Evolutionary conservation across 208 protist species (phyloP), one percentile per base, ranked within the genome.

Genomic region (Acanthamoeba healyi): DNA sequence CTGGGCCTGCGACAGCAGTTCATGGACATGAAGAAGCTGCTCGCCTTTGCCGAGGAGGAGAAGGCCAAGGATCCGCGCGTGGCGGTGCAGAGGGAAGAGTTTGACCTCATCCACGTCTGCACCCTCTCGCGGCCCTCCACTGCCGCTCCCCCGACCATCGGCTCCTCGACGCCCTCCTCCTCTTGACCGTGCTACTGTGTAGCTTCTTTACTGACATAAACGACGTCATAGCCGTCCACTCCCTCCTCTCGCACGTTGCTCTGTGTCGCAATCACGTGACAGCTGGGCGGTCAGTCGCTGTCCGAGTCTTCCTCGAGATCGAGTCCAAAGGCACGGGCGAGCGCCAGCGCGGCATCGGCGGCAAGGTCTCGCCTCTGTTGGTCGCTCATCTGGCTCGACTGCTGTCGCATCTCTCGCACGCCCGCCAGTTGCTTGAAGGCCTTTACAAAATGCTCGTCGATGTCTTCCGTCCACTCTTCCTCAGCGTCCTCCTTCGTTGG

Each of bases 11-110:
- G 70, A 0, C 70, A 81, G 70, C 70, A 81, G 40, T 81, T 81
- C 70, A 81, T 81, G 34, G 70, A 81, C 70, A 81, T 81, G 70
- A 44, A 46, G 36, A 81, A 81, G 70, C 70, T 81, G 14, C 70
- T 81, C 24, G 70, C 70, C 70, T 81, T 81, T 46, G 70, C 70
- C 70, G 70, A 81, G 40, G 17, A 81, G 70, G 70, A 40, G 70
- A 81, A 81, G 70, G 70, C 70, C 40, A 49, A 81, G 40, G 70
- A 81, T 26, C 34, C 70, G 70, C 70, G 70, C 17, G 70, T 81
- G 38, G 70, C 70, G 3, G 70, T 81, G 38, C 70, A 81, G 22
- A 24, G 49, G 70, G 70, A 81, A 7, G 70, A 81, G 70, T 81
- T 81, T 38, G 29, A 40, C 24, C 70, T 81, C 38, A 81, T 81